A percentile compares a stretch with the other conserved stretches of the same genome.
These are phyloP conservation scores for Candida ponderosae DNA, from an alignment of 805 yeast species.

Conservation along the genomic window DNA sequence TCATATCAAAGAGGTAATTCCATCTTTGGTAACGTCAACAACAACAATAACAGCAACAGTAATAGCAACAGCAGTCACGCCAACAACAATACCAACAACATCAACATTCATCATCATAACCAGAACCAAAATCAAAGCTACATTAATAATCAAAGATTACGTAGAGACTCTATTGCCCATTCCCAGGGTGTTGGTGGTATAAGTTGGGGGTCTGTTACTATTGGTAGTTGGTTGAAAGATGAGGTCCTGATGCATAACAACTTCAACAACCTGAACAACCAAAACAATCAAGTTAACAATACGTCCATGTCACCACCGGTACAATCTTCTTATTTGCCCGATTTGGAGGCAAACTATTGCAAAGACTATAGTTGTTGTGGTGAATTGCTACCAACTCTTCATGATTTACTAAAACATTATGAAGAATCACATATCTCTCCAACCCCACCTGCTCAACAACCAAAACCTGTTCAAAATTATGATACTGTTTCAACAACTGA, in stretches of 20 bases:
- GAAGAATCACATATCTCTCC: constrained; percentile 88
- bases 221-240: constrained; percentile 93
- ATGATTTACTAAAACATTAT: constrained; percentile 87
- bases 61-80: constrained; percentile 4
- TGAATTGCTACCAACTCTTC: constrained; percentile 81
- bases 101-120: constrained; percentile 9
- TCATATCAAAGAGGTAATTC: constrained; percentile 26
- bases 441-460: constrained; percentile 41
- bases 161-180: constrained; percentile 90
- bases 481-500: constrained; percentile 92
- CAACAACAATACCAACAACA: constrained; percentile 11
- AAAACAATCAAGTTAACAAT: constrained; percentile 10
- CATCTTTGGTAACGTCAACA: constrained; percentile 5
- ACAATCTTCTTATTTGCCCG: constrained; percentile 78
- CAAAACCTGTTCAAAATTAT: constrained; percentile 51
- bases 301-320: constrained; percentile 47
- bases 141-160: constrained; percentile 36
- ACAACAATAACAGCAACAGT: constrained; percentile 5
- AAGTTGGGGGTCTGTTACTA: constrained; percentile 93
- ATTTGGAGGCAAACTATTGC: constrained; percentile 92
- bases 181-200: constrained; percentile 98
- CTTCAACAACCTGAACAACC: constrained; percentile 9
- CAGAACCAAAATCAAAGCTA: constrained; percentile 1
- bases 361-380: constrained; percentile 97
- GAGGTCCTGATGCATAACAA: constrained; percentile 61